Evolutionary conservation across 306 rosid genomes (phyloP), one percentile per base, ranked within the genome.

Genomic region (Biancaea sappan): DNA sequence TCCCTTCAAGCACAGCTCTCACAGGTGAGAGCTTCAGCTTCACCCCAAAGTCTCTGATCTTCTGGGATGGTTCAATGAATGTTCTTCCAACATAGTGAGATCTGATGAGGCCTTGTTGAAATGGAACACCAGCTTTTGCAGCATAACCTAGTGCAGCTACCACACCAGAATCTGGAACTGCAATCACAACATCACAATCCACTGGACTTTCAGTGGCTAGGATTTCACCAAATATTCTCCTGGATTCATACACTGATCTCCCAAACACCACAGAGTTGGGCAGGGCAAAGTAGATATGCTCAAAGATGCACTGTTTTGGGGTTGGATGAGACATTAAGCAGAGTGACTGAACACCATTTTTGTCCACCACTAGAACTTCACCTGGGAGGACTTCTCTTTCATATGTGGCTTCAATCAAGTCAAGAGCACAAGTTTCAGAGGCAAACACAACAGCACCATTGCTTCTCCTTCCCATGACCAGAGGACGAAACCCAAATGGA

Each of bases 101-200:
- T 82, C 99, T 87, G 2, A 95, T 90, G 77, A 95, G 66, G 34
- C 99, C 98, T 66, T 90, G 99, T 82, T 95, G 96, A 72, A 95
- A 95, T 6, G 99, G 86, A 38, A 92, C 98, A 4, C 98, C 96
- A 2, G 98, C 93, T 73, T 92, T 92, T 0, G 89, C 96, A 38
- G 99, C 98, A 82, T 92, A 95, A 8, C 99, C 99, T 34, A 90
- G 96, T 0, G 99, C 99, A 44, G 99, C 98, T 13, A 95, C 98
- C 4, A 92, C 93, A 12, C 99, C 99, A 0, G 98, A 95, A 79
- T 95, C 99, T 5, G 98, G 99, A 48, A 92, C 99, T 0, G 98
- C 93, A 7, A 95, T 92, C 41, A 95, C 99, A 57, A 95, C 96
- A 81, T 95, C 99, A 77, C 97, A 92, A 22, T 92, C 98, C 9